These are phyloP conservation scores for Tylopilus rubrobrunneus DNA, from an alignment of 768 basidiomycete genomes.

Conservation along the genomic window DNA sequence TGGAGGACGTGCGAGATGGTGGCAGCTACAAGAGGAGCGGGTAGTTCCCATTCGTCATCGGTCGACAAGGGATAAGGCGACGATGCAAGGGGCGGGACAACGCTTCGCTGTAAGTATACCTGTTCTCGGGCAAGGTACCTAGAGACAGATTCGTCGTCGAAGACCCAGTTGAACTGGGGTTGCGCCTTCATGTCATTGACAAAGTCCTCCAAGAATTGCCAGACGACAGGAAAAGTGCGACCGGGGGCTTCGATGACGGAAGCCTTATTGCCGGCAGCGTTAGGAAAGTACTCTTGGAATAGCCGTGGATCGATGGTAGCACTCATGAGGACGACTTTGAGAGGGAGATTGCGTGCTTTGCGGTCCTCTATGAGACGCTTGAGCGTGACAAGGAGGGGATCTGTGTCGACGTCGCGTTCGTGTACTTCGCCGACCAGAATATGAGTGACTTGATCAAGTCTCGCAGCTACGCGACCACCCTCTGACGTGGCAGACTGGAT, in stretches of 20 bases:
- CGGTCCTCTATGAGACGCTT: constrained; percentile 79
- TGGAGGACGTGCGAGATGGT: constrained; percentile 75
- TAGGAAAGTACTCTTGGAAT: constrained; percentile 85
- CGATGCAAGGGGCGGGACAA: constrained; percentile 1
- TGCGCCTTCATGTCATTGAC: constrained; percentile 44
- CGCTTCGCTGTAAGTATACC: constrained; percentile 12
- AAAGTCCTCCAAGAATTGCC: constrained; percentile 78
- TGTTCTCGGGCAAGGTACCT: constrained; percentile 70
- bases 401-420: constrained; percentile 92
- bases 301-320: constrained; percentile 90
- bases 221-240: constrained; percentile 83
- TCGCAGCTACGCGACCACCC: constrained; percentile 30
- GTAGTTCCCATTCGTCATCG: constrained; percentile 68
- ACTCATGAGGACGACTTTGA: constrained; percentile 93
- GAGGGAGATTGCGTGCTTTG: constrained; percentile 59
- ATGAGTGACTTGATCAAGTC: constrained; percentile 79
- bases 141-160: constrained; percentile 62
- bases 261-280: constrained; percentile 55
- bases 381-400: constrained; percentile 82
- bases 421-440: constrained; percentile 95
- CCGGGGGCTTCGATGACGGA: constrained; percentile 83
- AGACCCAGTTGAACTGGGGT: constrained; percentile 55
- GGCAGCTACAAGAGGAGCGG: constrained; percentile 75
- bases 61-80: constrained; percentile 7
- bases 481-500: constrained; percentile 71